Evolutionary conservation across 163 green algal genomes (phyloP).

Genomic region (Volvox carteri): DNA sequence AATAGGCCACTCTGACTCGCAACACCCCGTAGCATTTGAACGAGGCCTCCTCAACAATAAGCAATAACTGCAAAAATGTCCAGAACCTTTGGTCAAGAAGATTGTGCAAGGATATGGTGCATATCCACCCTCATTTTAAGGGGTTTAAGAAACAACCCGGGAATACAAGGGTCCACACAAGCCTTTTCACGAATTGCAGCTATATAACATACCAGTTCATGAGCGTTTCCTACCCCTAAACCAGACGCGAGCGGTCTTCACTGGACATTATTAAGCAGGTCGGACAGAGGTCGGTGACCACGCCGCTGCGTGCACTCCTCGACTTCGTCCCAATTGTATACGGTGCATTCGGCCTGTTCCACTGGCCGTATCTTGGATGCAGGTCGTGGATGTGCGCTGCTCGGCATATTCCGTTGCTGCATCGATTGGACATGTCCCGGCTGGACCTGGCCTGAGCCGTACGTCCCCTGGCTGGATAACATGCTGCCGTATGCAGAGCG

Average conservation of each 20-base stretch:
- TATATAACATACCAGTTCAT: background rate
- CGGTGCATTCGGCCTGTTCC: conserved; percentile 27
- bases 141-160: no score
- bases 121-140: background rate
- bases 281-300: conserved; percentile 17
- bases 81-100: background rate
- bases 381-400: background rate
- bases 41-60: no score
- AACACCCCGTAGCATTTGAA: background rate
- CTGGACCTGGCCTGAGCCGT: background rate
- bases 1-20: no score
- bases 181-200: background rate
- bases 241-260: background rate
- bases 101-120: background rate
- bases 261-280: conserved; percentile 41
- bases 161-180: background rate
- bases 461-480: background rate
- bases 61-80: no score
- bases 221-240: background rate
- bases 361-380: background rate
- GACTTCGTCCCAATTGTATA: conserved; percentile 39
- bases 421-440: background rate
- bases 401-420: background rate
- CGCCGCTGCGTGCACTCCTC: conserved; percentile 24
- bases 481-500: background rate